Base-by-base conservation (phyloP, 2,329 filamentous ascomycete genomes). In the Trichoderma koningiopsis region DNA sequence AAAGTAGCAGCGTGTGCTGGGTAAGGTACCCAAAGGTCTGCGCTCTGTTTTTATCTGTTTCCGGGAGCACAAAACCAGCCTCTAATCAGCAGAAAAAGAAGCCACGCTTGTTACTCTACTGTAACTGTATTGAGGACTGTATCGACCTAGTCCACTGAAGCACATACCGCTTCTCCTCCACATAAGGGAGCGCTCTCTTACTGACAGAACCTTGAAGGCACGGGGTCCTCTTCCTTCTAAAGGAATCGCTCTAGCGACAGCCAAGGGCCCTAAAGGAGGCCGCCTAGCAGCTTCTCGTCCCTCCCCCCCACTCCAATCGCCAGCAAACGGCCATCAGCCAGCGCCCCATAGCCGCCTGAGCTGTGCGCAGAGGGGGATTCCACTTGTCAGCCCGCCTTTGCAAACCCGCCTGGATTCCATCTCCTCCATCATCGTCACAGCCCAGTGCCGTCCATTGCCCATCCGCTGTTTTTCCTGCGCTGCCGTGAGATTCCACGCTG, bases 321-420 rank as follows among this genome's bases (percentile, higher is more conserved):
- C 66, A 37, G 58, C 62, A 40, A 67, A 63, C 66, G 53, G 22
- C 57, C 57, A 14, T 59, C 57, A 53, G 61, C 49, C 60, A 47
- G 61, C 49, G 49, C 60, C 57, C 66, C 58, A 35, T 68, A 47
- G 58, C 55, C 64, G 43, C 35, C 29, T 58, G 63, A 67, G 35
- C 24, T 22, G 58, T 49, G 56, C 53, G 57, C 55, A 47, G 64
- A 52, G 29, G 64, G 62, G 63, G 64, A 67, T 67, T 67, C 64
- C 64, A 67, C 64, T 67, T 67, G 64, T 67, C 64, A 67, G 55
- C 64, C 64, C 64, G 55, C 64, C 64, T 67, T 58, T 67, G 63
- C 64, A 49, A 66, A 58, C 63, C 63, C 63, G 22, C 27, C 61
- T 59, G 5, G 53, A 67, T 68, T 61, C 59, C 58, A 53, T 63